Base-by-base conservation (phyloP, 2,329 filamentous ascomycete genomes). In the Cladosporium velox region DNA sequence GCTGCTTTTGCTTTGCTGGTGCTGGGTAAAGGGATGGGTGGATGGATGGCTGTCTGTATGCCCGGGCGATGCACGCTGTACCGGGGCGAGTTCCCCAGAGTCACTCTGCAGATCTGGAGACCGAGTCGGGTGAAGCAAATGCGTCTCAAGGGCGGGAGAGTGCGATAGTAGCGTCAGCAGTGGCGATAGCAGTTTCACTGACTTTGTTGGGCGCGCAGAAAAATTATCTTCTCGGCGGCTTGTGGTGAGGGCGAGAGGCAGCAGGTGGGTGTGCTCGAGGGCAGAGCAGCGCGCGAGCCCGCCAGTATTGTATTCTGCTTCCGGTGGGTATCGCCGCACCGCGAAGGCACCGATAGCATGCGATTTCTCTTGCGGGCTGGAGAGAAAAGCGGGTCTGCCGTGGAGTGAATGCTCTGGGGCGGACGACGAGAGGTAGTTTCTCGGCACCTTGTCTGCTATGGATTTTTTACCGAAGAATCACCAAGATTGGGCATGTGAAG, bases 321-420 rank as follows among this genome's bases (percentile, higher is more conserved):
- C 51, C 51, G 51, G 51, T 54, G 51, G 51, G 47, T 62, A 52
- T 62, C 59, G 59, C 59, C 59, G 59, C 47, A 35, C 59, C 59
- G 59, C 59, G 47, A 62, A 62, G 59, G 59, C 28, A 62, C 59
- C 59, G 59, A 59, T 59, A 59, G 26, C 51, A 59, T 58, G 35
- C 57, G 57, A 62, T 62, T 62, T 62, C 59, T 26, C 30, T 51
- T 30, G 28, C 30, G 44, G 59, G 30, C 59, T 61, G 59, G 59
- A 41, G 59, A 26, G 24, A 51, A 52, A 26, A 52, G 59, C 51
- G 59, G 60, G 24, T 30, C 34, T 41, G 41, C 51, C 26, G 30
- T 64, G 60, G 60, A 64, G 60, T 64, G 60, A 64, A 62, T 51
- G 38, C 59, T 54, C 59, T 62, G 59, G 59, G 59, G 59, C 59